Evolutionary conservation across 768 basidiomycete genomes (phyloP), one percentile per base, ranked within the genome.

Genomic region (Obba rivulosa): DNA sequence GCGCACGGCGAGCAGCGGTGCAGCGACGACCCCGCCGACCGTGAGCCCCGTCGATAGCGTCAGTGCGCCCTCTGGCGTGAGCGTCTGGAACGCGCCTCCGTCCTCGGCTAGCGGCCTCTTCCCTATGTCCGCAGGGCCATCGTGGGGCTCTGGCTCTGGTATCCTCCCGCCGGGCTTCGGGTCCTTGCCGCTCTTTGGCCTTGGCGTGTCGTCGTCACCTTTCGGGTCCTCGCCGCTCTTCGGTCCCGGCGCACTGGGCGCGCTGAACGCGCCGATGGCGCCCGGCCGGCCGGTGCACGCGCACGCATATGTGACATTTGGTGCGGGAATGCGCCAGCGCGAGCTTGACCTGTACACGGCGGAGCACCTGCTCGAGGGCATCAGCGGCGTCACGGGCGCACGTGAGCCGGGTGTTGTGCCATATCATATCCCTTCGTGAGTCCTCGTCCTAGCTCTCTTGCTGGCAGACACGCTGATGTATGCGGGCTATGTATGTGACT

Each of bases 311-410:
- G 83, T 93, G 9, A 87, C 91, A 1, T 90, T 94, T 56, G 91
- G 91, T 18, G 83, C 92, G 4, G 92, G 92, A 2, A 82, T 82
- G 71, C 72, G 79, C 23, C 90, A 93, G 64, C 92, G 91, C 61
- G 82, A 91, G 51, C 73, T 95, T 37, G 92, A 95, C 59, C 73
- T 74, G 13, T 88, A 74, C 62, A 88, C 85, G 0, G 81, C 88
- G 0, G 73, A 73, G 37, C 70, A 87, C 57, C 83, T 80, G 28
- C 66, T 92, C 39, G 78, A 79, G 56, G 85, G 72, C 4, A 47
- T 53, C 37, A 57, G 58, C 46, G 22, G 47, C 14, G 61, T 65
- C 34, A 80, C 80, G 35, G 56, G 78, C 21, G 62, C 69, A 2
- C 81, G 79, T 9, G 67, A 64, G 46, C 71, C 68, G 22, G 75